Evolutionary conservation across 2,329 filamentous ascomycete genomes (phyloP).

Genomic region (Alternaria brassicae): DNA sequence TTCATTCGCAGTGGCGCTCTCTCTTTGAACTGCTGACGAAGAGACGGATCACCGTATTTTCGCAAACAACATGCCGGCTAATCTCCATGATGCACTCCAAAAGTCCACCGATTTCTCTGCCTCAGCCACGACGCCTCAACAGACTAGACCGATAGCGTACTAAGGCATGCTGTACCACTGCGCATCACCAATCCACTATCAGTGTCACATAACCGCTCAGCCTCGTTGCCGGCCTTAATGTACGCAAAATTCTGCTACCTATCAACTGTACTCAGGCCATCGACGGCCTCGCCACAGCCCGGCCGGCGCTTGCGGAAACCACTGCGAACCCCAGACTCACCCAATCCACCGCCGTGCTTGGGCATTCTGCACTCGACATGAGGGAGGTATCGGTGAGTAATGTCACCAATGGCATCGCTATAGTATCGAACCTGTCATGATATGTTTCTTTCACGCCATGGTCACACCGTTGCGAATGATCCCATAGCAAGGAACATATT

Average conservation of each 20-base stretch:
- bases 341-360: neutral
- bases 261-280: neutral
- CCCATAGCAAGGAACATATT: neutral
- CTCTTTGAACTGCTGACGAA: neutral
- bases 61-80: conserved; percentile 2
- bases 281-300: neutral
- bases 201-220: conserved; percentile 6
- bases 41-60: neutral
- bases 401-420: neutral
- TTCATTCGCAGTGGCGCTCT: neutral
- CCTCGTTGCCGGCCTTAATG: neutral
- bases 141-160: neutral
- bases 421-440: neutral
- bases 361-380: neutral
- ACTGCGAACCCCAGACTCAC: neutral
- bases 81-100: neutral
- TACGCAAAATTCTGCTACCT: neutral
- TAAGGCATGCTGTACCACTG: conserved; percentile 14
- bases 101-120: neutral
- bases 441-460: neutral
- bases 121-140: conserved; percentile 14
- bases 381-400: neutral
- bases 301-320: neutral
- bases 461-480: neutral
- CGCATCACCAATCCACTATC: neutral